Conservation (phyloP, 2,329 filamentous ascomycete species). For the Stagonosporopsis vannaccii region DNA sequence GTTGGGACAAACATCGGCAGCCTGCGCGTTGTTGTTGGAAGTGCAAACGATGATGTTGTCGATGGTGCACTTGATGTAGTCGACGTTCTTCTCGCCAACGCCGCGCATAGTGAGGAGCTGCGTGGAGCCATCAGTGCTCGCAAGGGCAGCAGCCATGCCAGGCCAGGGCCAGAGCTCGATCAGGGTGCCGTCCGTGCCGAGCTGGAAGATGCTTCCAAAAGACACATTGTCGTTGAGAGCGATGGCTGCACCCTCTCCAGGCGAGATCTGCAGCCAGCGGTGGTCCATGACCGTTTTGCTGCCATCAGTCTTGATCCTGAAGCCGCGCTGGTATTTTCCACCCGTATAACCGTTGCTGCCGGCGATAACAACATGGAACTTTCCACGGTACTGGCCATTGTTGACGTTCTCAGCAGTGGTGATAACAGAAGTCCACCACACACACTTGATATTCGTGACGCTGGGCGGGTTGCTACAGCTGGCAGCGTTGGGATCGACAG, state of each 20-base stretch:
- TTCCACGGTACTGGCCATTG: slow-evolving; percentile 28
- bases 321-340: not conserved
- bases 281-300: not conserved
- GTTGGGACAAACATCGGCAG: not conserved
- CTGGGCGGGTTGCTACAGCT: slow-evolving; percentile 23
- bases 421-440: slow-evolving; percentile 30
- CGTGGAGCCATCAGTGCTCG: not conserved
- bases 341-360: slow-evolving; percentile 30
- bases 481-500: slow-evolving; percentile 11
- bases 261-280: not conserved
- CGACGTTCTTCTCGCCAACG: not conserved
- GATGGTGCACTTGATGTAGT: not conserved
- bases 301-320: not conserved
- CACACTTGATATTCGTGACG: slow-evolving; percentile 40
- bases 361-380: slow-evolving; percentile 26
- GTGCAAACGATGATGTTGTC: not conserved
- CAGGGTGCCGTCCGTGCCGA: not conserved
- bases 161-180: not conserved
- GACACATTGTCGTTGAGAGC: not conserved
- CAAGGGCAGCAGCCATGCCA: not conserved
- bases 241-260: not conserved
- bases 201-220: not conserved
- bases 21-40: not conserved
- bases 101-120: not conserved
- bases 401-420: slow-evolving; percentile 29